These are phyloP conservation scores for Candida sp. DNA, from an alignment of 1,139 yeast genomes.

Conservation along the genomic window DNA sequence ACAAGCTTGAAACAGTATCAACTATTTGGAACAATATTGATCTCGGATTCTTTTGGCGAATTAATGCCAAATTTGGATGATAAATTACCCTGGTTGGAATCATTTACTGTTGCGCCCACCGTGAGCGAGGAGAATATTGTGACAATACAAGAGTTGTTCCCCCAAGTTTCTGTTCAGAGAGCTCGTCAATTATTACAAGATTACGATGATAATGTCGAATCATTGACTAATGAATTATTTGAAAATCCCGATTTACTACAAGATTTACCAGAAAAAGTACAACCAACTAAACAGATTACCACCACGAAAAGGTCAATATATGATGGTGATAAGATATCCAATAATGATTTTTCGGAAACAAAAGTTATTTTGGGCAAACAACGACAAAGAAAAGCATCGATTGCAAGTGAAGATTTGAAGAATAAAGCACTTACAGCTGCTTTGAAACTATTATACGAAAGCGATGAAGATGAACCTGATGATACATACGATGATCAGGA, in stretches of 20 bases:
- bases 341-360: slow-evolving; percentile 16
- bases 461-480: slow-evolving; percentile 79
- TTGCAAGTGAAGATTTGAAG: slow-evolving; percentile 26
- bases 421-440: slow-evolving; percentile 64
- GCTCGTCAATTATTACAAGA: slow-evolving; percentile 45
- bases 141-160: slow-evolving; percentile 55
- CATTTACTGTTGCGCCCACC: slow-evolving; percentile 7
- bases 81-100: slow-evolving; percentile 39
- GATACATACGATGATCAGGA: slow-evolving; percentile 84
- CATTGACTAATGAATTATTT: slow-evolving; percentile 54
- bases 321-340: slow-evolving; percentile 27
- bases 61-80: slow-evolving; percentile 49
- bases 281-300: not conserved
- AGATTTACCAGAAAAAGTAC: slow-evolving; percentile 8
- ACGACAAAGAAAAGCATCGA: slow-evolving; percentile 4
- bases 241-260: slow-evolving; percentile 52
- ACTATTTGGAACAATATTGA: slow-evolving; percentile 48
- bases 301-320: slow-evolving; percentile 16
- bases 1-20: slow-evolving; percentile 47
- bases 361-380: slow-evolving; percentile 22
- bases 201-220: slow-evolving; percentile 52
- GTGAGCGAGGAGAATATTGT: slow-evolving; percentile 27
- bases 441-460: slow-evolving; percentile 59
- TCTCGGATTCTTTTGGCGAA: slow-evolving; percentile 40
- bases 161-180: slow-evolving; percentile 44